These are phyloP conservation scores for Leptographium flavum DNA, from an alignment of 2,329 filamentous ascomycete genomes.

Conservation along the genomic window DNA sequence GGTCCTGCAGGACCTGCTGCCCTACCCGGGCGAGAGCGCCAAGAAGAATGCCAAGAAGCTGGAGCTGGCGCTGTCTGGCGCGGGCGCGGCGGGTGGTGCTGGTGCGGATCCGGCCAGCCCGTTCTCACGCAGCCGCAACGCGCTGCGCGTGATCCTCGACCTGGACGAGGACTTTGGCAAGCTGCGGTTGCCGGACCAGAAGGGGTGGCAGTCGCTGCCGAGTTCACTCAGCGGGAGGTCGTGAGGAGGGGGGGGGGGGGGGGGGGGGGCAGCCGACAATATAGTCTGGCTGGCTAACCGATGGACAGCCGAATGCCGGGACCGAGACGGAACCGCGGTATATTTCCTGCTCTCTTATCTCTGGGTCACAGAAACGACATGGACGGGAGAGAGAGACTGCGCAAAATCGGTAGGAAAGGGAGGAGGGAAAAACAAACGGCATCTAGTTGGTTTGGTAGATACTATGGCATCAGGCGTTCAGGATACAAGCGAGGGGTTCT, in stretches of 20 bases:
- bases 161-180: constrained; percentile 86
- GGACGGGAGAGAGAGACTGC: neutral
- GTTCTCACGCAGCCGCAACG: constrained; percentile 60
- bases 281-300: too few species aligned
- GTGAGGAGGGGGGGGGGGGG: neutral
- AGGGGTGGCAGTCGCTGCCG: constrained; percentile 39
- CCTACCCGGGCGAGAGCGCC: constrained; percentile 47
- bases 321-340: too few species aligned
- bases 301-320: too few species aligned
- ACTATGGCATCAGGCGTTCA: neutral
- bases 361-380: too few species aligned
- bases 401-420: neutral
- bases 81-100: neutral
- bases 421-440: neutral
- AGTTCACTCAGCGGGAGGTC: constrained; percentile 29
- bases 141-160: constrained; percentile 89
- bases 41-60: constrained; percentile 32
- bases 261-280: too few species aligned
- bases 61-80: constrained; percentile 17
- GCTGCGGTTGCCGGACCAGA: constrained; percentile 42
- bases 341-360: neutral
- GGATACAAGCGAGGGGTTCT: neutral
- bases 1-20: constrained; percentile 67
- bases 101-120: constrained; percentile 42
- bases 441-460: neutral